Conservation (phyloP, 202 grass and related monocot species). For the Alloteropsis angusta region DNA sequence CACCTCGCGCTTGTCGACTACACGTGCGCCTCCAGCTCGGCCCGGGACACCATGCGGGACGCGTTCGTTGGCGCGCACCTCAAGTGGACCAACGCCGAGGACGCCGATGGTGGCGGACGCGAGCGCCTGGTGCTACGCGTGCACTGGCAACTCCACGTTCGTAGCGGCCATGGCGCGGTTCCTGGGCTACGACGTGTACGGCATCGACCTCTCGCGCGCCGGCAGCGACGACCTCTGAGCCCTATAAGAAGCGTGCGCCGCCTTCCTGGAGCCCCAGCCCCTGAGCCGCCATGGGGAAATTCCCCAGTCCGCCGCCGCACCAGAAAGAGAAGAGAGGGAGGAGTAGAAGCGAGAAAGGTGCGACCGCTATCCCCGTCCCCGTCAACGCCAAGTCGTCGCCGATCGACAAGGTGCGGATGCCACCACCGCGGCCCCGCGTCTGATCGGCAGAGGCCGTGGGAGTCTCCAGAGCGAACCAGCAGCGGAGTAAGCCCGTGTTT, state of each 20-base stretch:
- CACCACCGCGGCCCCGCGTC: neutral
- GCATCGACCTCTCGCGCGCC: slow-evolving; percentile 52
- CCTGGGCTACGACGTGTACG: slow-evolving; percentile 74
- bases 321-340: too few species aligned
- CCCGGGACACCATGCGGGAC: slow-evolving; percentile 42
- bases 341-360: too few species aligned
- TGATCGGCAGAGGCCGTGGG: neutral
- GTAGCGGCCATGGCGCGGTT: slow-evolving; percentile 83
- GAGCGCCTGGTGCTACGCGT: slow-evolving; percentile 51
- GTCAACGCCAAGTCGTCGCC: too few species aligned
- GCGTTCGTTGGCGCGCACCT: slow-evolving; percentile 64
- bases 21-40: slow-evolving; percentile 33
- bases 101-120: neutral
- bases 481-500: neutral
- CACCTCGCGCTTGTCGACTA: too few species aligned
- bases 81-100: slow-evolving; percentile 27
- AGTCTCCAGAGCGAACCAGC: neutral
- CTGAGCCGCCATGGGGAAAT: too few species aligned
- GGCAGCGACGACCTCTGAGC: slow-evolving; percentile 37
- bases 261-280: too few species aligned
- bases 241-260: too few species aligned
- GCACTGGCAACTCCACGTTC: slow-evolving; percentile 84
- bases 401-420: slow-evolving; percentile 27
- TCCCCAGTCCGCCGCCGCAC: too few species aligned
- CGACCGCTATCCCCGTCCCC: too few species aligned